Base-by-base conservation (phyloP, 2,329 filamentous ascomycete genomes). In the Cryphonectria parasitica region DNA sequence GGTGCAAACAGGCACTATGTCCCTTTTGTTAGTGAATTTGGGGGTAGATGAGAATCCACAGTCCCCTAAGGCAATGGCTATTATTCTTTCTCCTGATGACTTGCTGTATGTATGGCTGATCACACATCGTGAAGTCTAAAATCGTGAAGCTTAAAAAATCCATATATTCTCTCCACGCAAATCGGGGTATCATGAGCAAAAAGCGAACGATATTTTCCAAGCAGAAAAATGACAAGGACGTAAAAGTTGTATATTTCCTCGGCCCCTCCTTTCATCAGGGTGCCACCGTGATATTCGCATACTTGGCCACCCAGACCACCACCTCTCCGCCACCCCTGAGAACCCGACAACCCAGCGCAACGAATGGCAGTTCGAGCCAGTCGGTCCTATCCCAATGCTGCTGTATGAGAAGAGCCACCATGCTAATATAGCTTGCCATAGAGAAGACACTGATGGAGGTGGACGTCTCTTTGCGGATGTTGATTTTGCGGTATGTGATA, bases 391-490 rank as follows among this genome's bases (percentile, higher is more conserved):
- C 87, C 69, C 87, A 80, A 78, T 94, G 90, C 68, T 92, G 84
- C 77, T 93, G 90, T 13, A 89, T 80, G 28, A 94, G 83, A 66
- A 94, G 81, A 15, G 87, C 87, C 67, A 89, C 86, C 89, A 94
- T 92, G 81, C 88, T 93, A 75, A 93, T 86, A 81, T 92, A 94
- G 80, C 90, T 92, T 52, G 91, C 90, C 73, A 92, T 88, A 66
- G 90, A 93, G 77, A 94, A 92, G 74, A 94, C 90, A 75, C 90
- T 89, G 73, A 94, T 87, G n/a, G 91, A 92, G 13, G 91, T 91
- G 63, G 90, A 89, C 0, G 92, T 94, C 82, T 94, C 92, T 77
- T 92, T 93, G 77, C 90, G 89, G 75, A 94, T 94, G 76, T 90
- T 93, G 78, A 93, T 91, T 77, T 92, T 92, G 75, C 91, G 90